Evolutionary conservation across 495 filamentous ascomycete genomes (phyloP), one percentile per base, ranked within the genome.

Genomic region (Neurospora sp.): DNA sequence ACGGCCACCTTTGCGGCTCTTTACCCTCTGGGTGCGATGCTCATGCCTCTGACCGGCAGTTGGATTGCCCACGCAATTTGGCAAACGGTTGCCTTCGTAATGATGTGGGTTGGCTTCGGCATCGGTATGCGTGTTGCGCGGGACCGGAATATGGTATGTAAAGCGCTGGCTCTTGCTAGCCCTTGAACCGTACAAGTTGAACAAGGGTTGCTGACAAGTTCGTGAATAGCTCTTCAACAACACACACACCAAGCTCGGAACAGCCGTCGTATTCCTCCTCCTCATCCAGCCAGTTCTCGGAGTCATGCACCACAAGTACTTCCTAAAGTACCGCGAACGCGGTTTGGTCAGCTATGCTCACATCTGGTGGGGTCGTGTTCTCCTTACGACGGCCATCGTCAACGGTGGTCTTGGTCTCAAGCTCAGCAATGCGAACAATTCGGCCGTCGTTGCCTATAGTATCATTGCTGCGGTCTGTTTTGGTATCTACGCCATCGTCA

Each of bases 361-460:
- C 77, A 88, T 90, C 75, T 93, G 92, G 91, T 87, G 85, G 72
- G 92, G 92, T 4, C 87, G 92, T 1, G 61, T 79, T 7, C 74
- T 92, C 41, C 84, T 94, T 35, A 75, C 85, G 4, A 75, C 92
- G n/a, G 92, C 89, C 3, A 82, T 92, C 41, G 82, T 93, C 71
- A 94, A 93, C 79, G 92, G 87, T 69, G 91, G 92, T 0, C 79
- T 93, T 5, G 92, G 92, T 1, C 82, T 93, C 16, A 72, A 81
- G 37, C 77, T 91, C n/a, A 79, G 86, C 20, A 74, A 76, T 12
- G 83, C 82, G 8, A 73, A 78, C 1, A 75, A 68, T n/a, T 81
- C 83, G 3, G 86, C 85, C 37, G 72, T 88, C 39, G 85, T 90
- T 73, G 87, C 86, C 5, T 92, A 90, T 77, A 77, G 84, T 1